Percentiles rank a stretch among this genome's conserved stretches.
phyloP scores from a whole-genome alignment of 148 eudicot species.

The Vaccinium macrocarpon region DNA sequence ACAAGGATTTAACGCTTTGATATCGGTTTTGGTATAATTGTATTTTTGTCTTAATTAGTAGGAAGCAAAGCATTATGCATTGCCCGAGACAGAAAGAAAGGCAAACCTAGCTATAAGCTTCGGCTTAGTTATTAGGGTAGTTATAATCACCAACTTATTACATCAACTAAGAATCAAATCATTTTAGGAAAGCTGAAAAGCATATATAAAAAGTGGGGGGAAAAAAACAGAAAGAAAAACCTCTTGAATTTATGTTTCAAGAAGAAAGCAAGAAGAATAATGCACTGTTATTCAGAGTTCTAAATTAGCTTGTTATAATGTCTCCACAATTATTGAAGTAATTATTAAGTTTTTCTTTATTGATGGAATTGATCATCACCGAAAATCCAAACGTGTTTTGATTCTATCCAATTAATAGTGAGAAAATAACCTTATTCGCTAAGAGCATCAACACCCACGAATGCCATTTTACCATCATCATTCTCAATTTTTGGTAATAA shows the following conservation, averaged over 20 bases:
- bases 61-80: conserved; percentile 11
- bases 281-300: background rate
- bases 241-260: background rate
- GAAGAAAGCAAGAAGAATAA: background rate
- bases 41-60: background rate
- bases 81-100: background rate
- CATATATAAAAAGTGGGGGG: background rate
- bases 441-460: too few species aligned
- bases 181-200: background rate
- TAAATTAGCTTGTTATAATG: background rate
- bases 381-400: background rate
- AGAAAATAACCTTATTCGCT: too few species aligned
- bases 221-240: background rate
- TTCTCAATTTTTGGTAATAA: too few species aligned
- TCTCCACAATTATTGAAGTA: background rate
- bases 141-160: background rate
- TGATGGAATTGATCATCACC: background rate
- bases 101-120: conserved; percentile 1
- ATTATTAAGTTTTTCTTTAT: too few species aligned
- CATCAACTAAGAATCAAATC: background rate
- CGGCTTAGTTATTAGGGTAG: background rate
- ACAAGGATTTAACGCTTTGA: background rate
- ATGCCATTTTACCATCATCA: too few species aligned
- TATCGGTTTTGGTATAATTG: background rate
- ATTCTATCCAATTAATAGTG: too few species aligned